Base-by-base conservation (phyloP, 192 early-diverging fungal genomes). In the Coemansia sp. region DNA sequence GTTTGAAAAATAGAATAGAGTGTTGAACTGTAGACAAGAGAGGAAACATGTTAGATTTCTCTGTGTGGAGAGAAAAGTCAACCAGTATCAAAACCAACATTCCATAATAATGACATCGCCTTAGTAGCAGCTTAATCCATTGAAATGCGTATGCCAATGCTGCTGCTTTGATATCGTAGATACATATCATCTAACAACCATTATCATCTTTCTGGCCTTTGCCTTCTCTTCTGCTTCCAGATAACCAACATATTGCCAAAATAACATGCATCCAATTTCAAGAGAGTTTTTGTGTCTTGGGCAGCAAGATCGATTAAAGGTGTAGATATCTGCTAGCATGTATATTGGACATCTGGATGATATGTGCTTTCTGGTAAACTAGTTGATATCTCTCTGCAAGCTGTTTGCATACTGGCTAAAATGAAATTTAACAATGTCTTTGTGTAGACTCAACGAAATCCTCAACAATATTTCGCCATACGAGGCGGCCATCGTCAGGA, bases 371-470 rank as follows among this genome's bases (percentile, higher is more conserved):
- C 32, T 32, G 32, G 4, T 4, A 32, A 32, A 32, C 32, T 32
- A 32, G 32, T 1, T 32, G 32, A 0, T 32, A 32, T 32, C 32
- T 32, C 32, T 32, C 32, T 32, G 32, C 48, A 50, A 18, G 19
- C 7, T 18, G 15, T 50, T 50, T 50, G 5, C 48, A 16, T 50
- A 10, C 47, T 18, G 6, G 6, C 48, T 32, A 32, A 32, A 5
- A 18, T 16, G n/a, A 8, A 18, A 50, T 26, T 4, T 41, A 13
- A 32, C 39, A 65, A 3, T 10, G 23, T 18, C 39, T 15, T 9
- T 57, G 2, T 61, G 48, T 68, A 68, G 67, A 15, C 62, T 74
- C 54, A 40, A 49, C 18, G 61, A 57, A 12, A 68, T 74, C n/a
- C 54, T 74, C 15, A 61, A 60, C 13, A 9, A 4, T 5, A 65